Base-by-base conservation (phyloP, 2,329 filamentous ascomycete genomes). In the Botrytis galanthina region DNA sequence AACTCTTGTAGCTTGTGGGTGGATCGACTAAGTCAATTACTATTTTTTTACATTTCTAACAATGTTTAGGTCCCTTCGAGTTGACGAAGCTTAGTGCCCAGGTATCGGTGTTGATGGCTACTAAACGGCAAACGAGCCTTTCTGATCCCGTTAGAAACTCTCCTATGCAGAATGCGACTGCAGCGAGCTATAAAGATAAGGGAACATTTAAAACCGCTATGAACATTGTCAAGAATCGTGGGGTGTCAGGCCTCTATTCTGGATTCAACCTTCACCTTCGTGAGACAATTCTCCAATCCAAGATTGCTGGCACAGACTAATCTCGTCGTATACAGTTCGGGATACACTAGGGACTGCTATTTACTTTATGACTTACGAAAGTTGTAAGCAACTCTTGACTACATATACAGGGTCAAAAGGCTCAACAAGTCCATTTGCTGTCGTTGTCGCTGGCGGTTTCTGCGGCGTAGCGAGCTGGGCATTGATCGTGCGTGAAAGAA, bases 281-380 rank as follows among this genome's bases (percentile, higher is more conserved):
- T 95, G 85, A 83, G 92, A 83, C 20, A 39, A 22, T 29, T 26
- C n/a, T n/a, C n/a, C 39, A 54, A 57, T 29, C n/a, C 42, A 35
- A 51, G 12, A 51, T 6, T 64, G 7, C 9, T 20, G 16, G 10
- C 46, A 48, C 29, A 39, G 3, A 29, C 51, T 68, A 72, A 73
- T 67, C 71, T 75, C 77, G 69, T 75, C 54, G 32, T 60, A 57
- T 39, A 37, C 76, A 93, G 92, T 95, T 79, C 89, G 93, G 75
- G 93, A 97, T 82, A 95, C 93, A 0, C 85, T 96, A 74, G 93
- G 93, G 71, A 97, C 93, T 1, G 89, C 90, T 44, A 93, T 95
- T 73, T 97, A 97, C 82, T 97, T 97, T 80, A 93, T 93, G 84
- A 95, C 93, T 44, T 97, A 97, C 81, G 93, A 97, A 82, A 94